Conservation (phyloP, 345 rosid species). For the Salix purpurea region DNA sequence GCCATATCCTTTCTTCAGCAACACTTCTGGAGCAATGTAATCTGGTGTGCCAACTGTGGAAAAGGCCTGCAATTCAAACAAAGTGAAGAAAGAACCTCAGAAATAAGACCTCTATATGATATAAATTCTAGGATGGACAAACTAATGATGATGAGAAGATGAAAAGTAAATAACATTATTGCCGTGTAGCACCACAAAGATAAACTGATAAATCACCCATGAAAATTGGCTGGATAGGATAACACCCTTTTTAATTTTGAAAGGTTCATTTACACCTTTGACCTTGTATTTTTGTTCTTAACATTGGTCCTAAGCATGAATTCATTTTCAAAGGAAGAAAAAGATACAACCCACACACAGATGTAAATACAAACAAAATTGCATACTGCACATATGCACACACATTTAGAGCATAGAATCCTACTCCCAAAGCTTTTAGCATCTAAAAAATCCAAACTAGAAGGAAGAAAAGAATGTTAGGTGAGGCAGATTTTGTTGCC, state of each 20-base stretch:
- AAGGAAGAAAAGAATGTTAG: too few species aligned
- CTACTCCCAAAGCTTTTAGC: neutral
- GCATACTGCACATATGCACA: neutral
- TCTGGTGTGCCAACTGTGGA: conserved; percentile 96
- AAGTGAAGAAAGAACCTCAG: conserved; percentile 2
- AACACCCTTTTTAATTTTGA: neutral
- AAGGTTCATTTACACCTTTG: neutral
- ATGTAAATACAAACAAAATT: too few species aligned
- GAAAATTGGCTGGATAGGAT: neutral
- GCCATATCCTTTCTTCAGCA: conserved; percentile 92
- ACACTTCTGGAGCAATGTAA: conserved; percentile 95
- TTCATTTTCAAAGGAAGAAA: neutral
- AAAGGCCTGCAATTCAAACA: conserved; percentile 54
- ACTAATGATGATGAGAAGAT: neutral
- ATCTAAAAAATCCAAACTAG: too few species aligned
- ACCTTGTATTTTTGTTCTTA: neutral
- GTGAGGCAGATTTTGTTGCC: neutral
- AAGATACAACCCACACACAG: too few species aligned
- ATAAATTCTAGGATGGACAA: neutral
- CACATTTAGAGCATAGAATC: neutral
- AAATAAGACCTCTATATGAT: neutral
- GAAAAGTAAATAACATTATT: neutral
- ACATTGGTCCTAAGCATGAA: neutral
- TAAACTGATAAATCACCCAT: neutral
- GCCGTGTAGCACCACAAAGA: neutral